These are phyloP conservation scores for Trichosporon asahii DNA, from an alignment of 1,284 basidiomycete species.

Conservation along the genomic window DNA sequence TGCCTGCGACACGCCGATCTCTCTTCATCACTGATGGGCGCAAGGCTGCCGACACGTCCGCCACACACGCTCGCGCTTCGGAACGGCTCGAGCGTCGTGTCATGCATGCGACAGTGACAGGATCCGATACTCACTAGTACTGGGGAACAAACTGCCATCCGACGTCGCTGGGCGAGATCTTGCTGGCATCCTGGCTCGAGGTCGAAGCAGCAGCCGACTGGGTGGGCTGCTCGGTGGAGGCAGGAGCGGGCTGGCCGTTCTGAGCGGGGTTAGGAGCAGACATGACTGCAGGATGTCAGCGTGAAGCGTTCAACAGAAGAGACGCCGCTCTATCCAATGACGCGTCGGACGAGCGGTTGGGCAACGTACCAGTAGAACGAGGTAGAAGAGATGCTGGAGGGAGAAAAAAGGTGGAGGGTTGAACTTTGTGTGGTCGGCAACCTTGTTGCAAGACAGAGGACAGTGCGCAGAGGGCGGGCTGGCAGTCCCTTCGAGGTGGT, in stretches of 20 bases:
- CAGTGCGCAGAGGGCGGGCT: conserved; percentile 5
- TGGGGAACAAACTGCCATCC: conserved; percentile 97
- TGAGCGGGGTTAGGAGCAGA: neutral
- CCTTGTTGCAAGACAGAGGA: conserved; percentile 2
- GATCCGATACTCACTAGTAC: conserved; percentile 65
- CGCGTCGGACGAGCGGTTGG: neutral
- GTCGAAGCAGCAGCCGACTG: conserved; percentile 8
- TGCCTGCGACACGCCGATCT: neutral
- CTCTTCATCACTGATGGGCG: neutral
- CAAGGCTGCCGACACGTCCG: neutral
- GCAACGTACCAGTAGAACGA: neutral
- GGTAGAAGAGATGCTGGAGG: neutral
- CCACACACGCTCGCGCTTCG: neutral
- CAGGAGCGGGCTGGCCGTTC: conserved; percentile 34
- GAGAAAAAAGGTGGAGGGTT: conserved; percentile 10
- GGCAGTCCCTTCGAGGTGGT: conserved; percentile 3
- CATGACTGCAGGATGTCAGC: conserved; percentile 1
- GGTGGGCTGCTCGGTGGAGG: conserved; percentile 23
- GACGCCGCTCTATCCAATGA: neutral
- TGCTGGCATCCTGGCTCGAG: conserved; percentile 14
- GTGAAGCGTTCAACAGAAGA: neutral
- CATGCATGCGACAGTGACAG: neutral
- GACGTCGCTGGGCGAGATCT: conserved; percentile 55
- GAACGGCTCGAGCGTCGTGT: neutral
- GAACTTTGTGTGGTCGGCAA: neutral